Evolutionary conservation across 78 protist genomes (phyloP).

Genomic region (Dictyostelium intermedium): DNA sequence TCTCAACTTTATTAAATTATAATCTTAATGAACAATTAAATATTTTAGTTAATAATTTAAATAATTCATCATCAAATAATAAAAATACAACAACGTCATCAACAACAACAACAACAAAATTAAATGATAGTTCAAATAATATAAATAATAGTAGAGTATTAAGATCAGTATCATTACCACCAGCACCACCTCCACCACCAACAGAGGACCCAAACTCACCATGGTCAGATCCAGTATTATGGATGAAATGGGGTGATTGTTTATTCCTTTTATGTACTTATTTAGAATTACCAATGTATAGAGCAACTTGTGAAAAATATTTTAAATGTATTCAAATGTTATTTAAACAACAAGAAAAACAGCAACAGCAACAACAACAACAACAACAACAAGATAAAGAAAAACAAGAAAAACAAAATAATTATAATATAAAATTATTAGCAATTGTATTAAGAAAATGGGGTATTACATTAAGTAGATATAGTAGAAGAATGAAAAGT

Average conservation of each 20-base stretch:
- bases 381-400: slow-evolving; percentile 1
- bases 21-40: slow-evolving; percentile 3
- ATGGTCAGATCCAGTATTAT: slow-evolving; percentile 57
- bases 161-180: slow-evolving; percentile 51
- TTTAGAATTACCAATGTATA: slow-evolving; percentile 71
- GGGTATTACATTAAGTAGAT: slow-evolving; percentile 74
- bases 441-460: slow-evolving; percentile 58
- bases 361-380: not conserved
- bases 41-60: not conserved
- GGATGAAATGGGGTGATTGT: slow-evolving; percentile 79
- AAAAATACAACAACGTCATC: not conserved
- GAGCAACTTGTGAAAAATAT: slow-evolving; percentile 70
- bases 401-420: slow-evolving; percentile 4
- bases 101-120: not conserved
- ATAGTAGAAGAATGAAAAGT: slow-evolving; percentile 60
- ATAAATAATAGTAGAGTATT: not conserved
- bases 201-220: slow-evolving; percentile 29
- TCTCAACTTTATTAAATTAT: slow-evolving; percentile 17
- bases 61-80: not conserved
- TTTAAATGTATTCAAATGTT: slow-evolving; percentile 12
- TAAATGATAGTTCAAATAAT: not conserved
- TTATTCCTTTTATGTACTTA: slow-evolving; percentile 42
- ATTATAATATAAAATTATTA: not conserved
- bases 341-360: not conserved
- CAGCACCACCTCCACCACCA: slow-evolving; percentile 60